A percentile compares a stretch with the other conserved stretches of the same genome.
phyloP scores from a whole-genome alignment of 306 rosid genomes.

The Sphenostylis stenocarpa region DNA sequence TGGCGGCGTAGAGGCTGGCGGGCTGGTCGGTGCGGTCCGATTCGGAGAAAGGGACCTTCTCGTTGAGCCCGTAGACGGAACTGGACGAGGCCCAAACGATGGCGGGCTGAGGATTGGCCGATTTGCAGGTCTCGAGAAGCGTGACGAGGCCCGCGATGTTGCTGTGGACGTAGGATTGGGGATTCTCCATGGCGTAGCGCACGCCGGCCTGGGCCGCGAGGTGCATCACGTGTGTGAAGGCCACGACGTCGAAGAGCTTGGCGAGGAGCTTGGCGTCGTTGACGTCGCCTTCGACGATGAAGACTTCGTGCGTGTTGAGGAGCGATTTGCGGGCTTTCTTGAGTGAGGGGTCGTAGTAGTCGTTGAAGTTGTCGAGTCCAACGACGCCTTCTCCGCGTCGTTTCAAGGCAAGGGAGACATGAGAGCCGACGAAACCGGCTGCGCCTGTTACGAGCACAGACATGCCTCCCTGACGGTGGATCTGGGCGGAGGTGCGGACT shows the following conservation, averaged over 20 bases:
- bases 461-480: conserved; percentile 69
- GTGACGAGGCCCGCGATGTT: conserved; percentile 87
- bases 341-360: conserved; percentile 78
- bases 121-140: conserved; percentile 72
- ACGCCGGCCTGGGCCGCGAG: conserved; percentile 96
- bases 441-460: conserved; percentile 81
- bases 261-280: conserved; percentile 67
- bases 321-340: conserved; percentile 65
- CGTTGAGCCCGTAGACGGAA: conserved; percentile 84
- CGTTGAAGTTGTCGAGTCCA: conserved; percentile 80
- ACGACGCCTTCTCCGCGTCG: conserved; percentile 81
- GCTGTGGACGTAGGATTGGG: conserved; percentile 81
- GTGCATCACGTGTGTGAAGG: conserved; percentile 86
- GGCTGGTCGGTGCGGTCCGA: conserved; percentile 74
- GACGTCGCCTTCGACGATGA: conserved; percentile 70
- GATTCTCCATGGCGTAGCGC: conserved; percentile 89
- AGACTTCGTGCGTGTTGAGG: conserved; percentile 46
- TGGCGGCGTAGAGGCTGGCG: conserved; percentile 79
- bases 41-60: conserved; percentile 69
- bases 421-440: conserved; percentile 75
- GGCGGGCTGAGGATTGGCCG: conserved; percentile 76
- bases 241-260: conserved; percentile 78
- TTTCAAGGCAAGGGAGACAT: conserved; percentile 73
- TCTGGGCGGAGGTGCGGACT: conserved; percentile 70
- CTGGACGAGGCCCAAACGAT: conserved; percentile 90